A percentile compares a stretch with the other conserved stretches of the same genome.
These are phyloP conservation scores for Botryobasidium botryosum DNA, from an alignment of 768 basidiomycete genomes.

Conservation along the genomic window DNA sequence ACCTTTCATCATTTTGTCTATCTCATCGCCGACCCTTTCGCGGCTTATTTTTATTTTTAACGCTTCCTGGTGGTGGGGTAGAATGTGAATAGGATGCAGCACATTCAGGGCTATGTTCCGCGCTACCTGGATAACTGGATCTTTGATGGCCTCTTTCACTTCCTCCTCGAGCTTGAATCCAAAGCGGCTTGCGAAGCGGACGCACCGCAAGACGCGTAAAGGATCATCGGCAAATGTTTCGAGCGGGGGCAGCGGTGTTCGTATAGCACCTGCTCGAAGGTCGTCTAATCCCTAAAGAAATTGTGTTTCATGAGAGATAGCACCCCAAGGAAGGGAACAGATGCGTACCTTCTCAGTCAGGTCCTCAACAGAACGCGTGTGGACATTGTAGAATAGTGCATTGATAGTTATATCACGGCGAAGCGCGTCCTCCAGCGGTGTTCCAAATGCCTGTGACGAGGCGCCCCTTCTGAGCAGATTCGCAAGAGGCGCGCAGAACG, in stretches of 20 bases:
- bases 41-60: constrained; percentile 68
- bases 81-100: not conserved
- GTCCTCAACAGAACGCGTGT: constrained; percentile 73
- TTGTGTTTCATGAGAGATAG: constrained; percentile 5
- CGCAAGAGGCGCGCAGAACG: not conserved
- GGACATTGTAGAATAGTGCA: constrained; percentile 89
- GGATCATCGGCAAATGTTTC: constrained; percentile 94
- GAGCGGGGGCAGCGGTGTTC: constrained; percentile 73
- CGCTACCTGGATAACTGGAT: constrained; percentile 46
- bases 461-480: not conserved
- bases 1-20: constrained; percentile 92
- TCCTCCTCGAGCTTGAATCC: constrained; percentile 63
- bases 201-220: constrained; percentile 72
- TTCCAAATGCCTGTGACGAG: constrained; percentile 59
- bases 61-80: constrained; percentile 40
- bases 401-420: constrained; percentile 93
- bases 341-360: constrained; percentile 49
- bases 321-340: not conserved
- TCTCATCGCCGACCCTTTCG: constrained; percentile 81
- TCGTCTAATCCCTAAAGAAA: constrained; percentile 64
- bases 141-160: constrained; percentile 42
- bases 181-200: constrained; percentile 84
- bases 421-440: constrained; percentile 78
- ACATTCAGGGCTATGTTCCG: too few species aligned
- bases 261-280: constrained; percentile 54